Evolutionary conservation across 371 early-diverging fungal genomes (phyloP).

Genomic region (Actinomortierella wolfii): DNA sequence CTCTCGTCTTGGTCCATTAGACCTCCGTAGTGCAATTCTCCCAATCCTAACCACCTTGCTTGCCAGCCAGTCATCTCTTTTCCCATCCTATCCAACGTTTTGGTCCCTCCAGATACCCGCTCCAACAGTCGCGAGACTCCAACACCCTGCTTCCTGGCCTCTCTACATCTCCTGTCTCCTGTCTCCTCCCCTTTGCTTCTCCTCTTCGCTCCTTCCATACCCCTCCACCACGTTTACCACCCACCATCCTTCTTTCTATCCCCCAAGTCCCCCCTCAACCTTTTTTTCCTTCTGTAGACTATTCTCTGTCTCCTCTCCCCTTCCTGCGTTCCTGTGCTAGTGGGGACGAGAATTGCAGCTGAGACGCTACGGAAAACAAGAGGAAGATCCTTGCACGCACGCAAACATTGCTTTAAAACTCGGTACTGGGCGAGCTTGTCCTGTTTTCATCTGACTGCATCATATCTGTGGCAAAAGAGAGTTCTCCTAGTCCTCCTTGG

Average conservation of each 20-base stretch:
- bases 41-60: neutral
- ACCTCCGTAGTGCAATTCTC: neutral
- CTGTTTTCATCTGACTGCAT: no score
- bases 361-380: no score
- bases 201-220: neutral
- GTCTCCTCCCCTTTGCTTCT: constrained; percentile 2
- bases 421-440: no score
- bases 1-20: neutral
- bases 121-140: no score
- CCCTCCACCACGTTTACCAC: neutral
- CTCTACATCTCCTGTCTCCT: neutral
- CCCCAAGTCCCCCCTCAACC: neutral
- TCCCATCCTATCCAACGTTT: constrained; percentile 8
- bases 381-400: no score
- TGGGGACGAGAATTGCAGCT: neutral
- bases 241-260: constrained; percentile 4
- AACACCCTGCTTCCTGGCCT: constrained; percentile 1
- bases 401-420: no score
- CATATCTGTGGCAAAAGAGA: no score
- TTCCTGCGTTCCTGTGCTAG: neutral
- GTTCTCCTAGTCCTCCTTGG: no score
- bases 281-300: neutral
- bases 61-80: neutral
- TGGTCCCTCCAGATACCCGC: no score
- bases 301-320: neutral